Conservation (phyloP, 106 monocot genomes). For the Narthecium ossifragum region DNA sequence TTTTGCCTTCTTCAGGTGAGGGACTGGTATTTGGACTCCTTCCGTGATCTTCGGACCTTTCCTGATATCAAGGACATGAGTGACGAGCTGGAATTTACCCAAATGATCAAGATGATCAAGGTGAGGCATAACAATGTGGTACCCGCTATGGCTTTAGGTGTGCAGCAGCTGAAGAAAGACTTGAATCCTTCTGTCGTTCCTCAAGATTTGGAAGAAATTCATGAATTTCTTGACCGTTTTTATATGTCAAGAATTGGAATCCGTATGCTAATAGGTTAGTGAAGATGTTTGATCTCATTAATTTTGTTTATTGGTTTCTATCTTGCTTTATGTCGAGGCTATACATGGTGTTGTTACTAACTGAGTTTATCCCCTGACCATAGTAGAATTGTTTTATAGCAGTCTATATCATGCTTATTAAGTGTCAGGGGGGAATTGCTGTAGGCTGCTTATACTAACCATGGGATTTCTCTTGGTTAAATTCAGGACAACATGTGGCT, state of each 20-base stretch:
- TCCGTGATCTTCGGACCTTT: slow-evolving; percentile 75
- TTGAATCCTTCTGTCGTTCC: slow-evolving; percentile 31
- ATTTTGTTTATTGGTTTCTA: no score
- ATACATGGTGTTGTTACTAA: no score
- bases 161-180: slow-evolving; percentile 80
- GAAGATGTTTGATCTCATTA: neutral
- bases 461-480: neutral
- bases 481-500: slow-evolving; percentile 92
- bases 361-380: no score
- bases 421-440: no score
- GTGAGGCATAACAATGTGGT: slow-evolving; percentile 96
- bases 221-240: slow-evolving; percentile 90
- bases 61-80: slow-evolving; percentile 45
- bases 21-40: slow-evolving; percentile 93
- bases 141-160: slow-evolving; percentile 84
- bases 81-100: slow-evolving; percentile 80
- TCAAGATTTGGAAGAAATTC: slow-evolving; percentile 60
- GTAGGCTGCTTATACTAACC: neutral
- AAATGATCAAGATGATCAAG: slow-evolving; percentile 92
- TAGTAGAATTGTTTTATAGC: no score
- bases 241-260: slow-evolving; percentile 95
- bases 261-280: slow-evolving; percentile 85
- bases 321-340: no score
- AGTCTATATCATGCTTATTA: no score
- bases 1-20: no score